Conservation (phyloP, 2,329 filamentous ascomycete genomes). For the Trichophyton rubrum region DNA sequence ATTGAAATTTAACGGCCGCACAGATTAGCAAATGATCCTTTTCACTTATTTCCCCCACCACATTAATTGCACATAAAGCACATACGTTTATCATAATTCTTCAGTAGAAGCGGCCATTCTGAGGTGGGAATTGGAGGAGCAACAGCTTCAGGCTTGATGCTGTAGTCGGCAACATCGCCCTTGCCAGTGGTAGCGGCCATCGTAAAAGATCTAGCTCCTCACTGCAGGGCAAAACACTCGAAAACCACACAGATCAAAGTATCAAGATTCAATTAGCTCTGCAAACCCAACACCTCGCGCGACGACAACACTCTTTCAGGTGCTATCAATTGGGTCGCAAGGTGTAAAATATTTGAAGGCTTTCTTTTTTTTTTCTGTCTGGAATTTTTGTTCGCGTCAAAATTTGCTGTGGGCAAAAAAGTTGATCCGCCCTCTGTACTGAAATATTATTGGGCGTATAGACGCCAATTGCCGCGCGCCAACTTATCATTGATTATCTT, state of each 20-base stretch:
- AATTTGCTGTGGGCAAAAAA: constrained; percentile 4
- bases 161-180: constrained; percentile 55
- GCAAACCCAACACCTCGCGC: background rate
- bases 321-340: constrained; percentile 1
- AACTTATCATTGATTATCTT: background rate
- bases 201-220: constrained; percentile 1
- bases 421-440: background rate
- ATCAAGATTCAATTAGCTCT: background rate
- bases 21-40: background rate
- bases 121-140: constrained; percentile 71
- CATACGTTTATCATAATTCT: constrained; percentile 89
- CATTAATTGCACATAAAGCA: constrained; percentile 15
- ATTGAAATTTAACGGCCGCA: constrained; percentile 8
- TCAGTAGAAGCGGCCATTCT: constrained; percentile 84
- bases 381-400: background rate
- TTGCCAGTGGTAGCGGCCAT: constrained; percentile 40
- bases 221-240: background rate
- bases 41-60: background rate
- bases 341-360: constrained; percentile 7
- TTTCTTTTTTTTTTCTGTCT: constrained; percentile 5
- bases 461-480: background rate
- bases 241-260: background rate
- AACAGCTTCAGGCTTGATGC: constrained; percentile 82
- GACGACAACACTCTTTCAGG: background rate
- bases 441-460: background rate